Evolutionary conservation across 768 basidiomycete genomes (phyloP).

Genomic region (Xerocomus potaroensis): DNA sequence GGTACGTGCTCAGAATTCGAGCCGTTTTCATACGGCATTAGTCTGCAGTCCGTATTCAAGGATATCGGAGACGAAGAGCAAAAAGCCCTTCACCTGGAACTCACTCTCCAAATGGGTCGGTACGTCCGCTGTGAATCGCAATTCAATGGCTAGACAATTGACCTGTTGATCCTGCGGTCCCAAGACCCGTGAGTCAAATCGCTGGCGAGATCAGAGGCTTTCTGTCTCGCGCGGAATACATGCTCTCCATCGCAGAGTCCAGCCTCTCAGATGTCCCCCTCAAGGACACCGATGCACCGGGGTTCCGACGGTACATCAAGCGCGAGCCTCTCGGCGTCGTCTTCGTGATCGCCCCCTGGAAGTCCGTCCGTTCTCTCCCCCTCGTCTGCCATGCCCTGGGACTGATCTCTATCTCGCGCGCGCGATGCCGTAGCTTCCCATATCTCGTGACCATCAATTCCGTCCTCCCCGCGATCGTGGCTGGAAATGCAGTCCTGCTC

Average conservation of each 20-base stretch:
- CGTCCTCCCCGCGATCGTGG: slow-evolving; percentile 84
- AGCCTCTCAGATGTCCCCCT: slow-evolving; percentile 73
- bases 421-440: slow-evolving; percentile 76
- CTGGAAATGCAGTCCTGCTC: slow-evolving; percentile 86
- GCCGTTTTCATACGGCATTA: not conserved
- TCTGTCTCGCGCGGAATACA: slow-evolving; percentile 75
- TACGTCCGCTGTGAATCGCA: slow-evolving; percentile 32
- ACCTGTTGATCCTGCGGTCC: not conserved
- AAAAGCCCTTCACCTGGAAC: slow-evolving; percentile 47
- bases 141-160: not conserved
- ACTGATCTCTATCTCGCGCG: no score
- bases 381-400: no score
- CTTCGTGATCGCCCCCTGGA: slow-evolving; percentile 89
- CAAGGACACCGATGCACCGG: slow-evolving; percentile 74
- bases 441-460: slow-evolving; percentile 90
- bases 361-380: slow-evolving; percentile 40
- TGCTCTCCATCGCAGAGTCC: slow-evolving; percentile 78
- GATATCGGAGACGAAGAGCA: slow-evolving; percentile 49
- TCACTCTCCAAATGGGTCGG: slow-evolving; percentile 92
- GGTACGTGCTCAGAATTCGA: slow-evolving; percentile 36
- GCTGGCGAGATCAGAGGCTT: slow-evolving; percentile 79
- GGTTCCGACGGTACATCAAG: slow-evolving; percentile 79
- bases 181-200: slow-evolving; percentile 73
- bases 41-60: slow-evolving; percentile 45
- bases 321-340: slow-evolving; percentile 84